A percentile compares a stretch with the other conserved stretches of the same genome.
Conservation (phyloP, 257 asterid genomes). For the Gynochthodes officinalis region DNA sequence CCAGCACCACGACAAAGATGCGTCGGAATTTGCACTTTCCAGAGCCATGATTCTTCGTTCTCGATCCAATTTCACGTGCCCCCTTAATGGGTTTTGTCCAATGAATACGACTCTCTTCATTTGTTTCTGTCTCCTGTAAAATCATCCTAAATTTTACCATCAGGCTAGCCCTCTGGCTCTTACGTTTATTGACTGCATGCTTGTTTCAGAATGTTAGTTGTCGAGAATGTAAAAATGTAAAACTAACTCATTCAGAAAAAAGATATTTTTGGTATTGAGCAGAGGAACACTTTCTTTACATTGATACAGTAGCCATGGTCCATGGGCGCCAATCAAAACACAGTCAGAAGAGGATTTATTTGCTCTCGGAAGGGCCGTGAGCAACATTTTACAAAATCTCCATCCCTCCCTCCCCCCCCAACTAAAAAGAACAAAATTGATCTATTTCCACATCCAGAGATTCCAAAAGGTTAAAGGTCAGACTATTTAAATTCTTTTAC, state of each 20-base stretch:
- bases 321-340: not conserved
- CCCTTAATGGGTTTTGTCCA: not conserved
- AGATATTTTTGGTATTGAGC: too few relatives aligned
- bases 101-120: not conserved
- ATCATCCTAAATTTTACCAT: too few relatives aligned
- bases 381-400: not conserved
- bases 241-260: not conserved
- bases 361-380: not conserved
- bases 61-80: slow-evolving; percentile 4
- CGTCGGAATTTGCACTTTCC: not conserved
- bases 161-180: too few relatives aligned
- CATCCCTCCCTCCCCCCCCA: too few relatives aligned
- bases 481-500: not conserved
- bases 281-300: too few relatives aligned
- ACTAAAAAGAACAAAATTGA: too few relatives aligned
- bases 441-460: not conserved
- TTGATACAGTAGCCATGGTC: too few relatives aligned
- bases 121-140: not conserved
- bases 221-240: too few relatives aligned
- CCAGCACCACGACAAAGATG: not conserved
- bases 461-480: not conserved
- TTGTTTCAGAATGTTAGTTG: too few relatives aligned
- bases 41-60: not conserved
- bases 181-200: too few relatives aligned
- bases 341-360: not conserved